Evolutionary conservation across 2,329 filamentous ascomycete species (phyloP), one percentile per base, ranked within the genome.

Genomic region (Ophiobolus disseminans): DNA sequence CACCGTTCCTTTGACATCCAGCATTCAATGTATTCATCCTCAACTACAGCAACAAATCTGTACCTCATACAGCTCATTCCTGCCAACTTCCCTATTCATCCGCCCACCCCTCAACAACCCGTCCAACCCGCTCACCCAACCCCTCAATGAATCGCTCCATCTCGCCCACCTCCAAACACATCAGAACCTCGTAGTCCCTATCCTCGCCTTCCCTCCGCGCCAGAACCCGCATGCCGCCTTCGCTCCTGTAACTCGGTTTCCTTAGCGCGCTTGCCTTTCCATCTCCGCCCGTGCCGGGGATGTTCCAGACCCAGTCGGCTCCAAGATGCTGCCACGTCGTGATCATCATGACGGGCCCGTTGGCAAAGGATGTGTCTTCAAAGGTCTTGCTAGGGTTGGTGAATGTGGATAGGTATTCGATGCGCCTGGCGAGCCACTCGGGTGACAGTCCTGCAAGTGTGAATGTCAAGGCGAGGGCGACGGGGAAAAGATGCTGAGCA

Each of bases 261-360:
- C 65, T 42, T 5, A 69, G 58, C 6, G 57, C 62, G 23, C 48
- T 46, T 1, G 63, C 58, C 26, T 47, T 50, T 2, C 23, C 19
- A 11, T 43, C 38, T 10, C 13, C 36, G 5, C 42, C 22, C 8
- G 60, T 58, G 0, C 66, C 65, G 2, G 65, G 63, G 6, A 68
- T 63, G 19, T 40, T 30, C 66, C 66, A 69, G 7, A 47, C 35
- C 16, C 40, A 35, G 9, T 65, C 58, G 1, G 53, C 58, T 2
- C 60, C 60, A 20, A 67, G 62, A 22, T 66, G 37, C 45, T 58
- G 50, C 66, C 65, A 69, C 19, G 57, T 64, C 1, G 65, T 65
- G n/a, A 68, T 57, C 25, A 62, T 67, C 3, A 68, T 23, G 26
- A 68, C 63, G 2, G 63, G 60, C 1, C 65, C 66, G 17, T 62